Evolutionary conservation across 208 protist species (phyloP), one percentile per base, ranked within the genome.

Genomic region (Leishmania gerbilli): DNA sequence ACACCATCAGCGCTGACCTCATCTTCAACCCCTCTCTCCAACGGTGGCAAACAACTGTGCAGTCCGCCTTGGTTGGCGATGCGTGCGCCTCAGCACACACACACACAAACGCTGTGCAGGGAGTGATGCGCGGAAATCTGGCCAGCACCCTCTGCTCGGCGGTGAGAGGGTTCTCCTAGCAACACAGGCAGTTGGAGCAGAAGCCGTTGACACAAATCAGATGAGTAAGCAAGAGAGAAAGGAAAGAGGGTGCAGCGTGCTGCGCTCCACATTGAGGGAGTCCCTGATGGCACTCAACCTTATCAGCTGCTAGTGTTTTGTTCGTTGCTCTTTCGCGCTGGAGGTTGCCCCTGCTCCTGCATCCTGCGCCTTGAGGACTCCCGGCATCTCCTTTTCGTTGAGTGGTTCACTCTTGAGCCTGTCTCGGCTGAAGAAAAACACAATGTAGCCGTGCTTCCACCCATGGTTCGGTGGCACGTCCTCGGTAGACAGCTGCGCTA

Each of bases 331-430:
- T 17, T 64, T 27, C 7, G 19, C 11, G 17, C 15, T 49, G 84
- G 81, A 2, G 74, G 77, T 11, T 68, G 84, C 24, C 86, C 85
- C 72, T 93, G 92, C 68, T 92, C 87, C 76, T 84, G 84, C 84
- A 93, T 93, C 21, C 86, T 82, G 34, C 72, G 31, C 64, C 79
- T 47, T 3, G 89, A 69, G 69, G 84, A 86, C 40, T 86, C 64
- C 55, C 89, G 93, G 89, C 79, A 78, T 84, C 79, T 0, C 15
- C 91, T 90, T 40, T 92, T 86, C 45, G 78, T 96, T 83, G 40
- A 95, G 84, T 15, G 93, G 75, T 76, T 96, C 93, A 68, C 95
- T 89, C 72, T 92, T 86, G 84, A 93, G 93, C 55, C 89, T 89
- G 76, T 96, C 89, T 2, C 89, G 90, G 79, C 93, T 91, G 15